phyloP scores from a whole-genome alignment of 495 filamentous ascomycete genomes.

The Acidomyces sp. region DNA sequence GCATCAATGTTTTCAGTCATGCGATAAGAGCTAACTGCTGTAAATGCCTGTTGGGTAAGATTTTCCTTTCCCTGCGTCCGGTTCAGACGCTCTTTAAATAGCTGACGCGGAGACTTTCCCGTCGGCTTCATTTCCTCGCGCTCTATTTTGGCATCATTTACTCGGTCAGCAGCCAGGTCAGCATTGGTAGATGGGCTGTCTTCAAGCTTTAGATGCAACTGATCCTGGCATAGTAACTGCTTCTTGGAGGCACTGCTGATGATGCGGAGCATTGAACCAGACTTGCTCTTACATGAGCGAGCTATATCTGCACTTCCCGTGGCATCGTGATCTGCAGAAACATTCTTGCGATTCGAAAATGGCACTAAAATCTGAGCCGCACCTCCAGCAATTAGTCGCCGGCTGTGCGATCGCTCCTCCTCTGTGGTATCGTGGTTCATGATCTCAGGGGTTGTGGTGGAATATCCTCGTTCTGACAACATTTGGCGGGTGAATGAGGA shows the following conservation, averaged over 20 bases:
- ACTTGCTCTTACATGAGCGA: too few species aligned
- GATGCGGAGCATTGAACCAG: conserved; percentile 8
- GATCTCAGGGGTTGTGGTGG: conserved; percentile 1
- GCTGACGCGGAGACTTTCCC: conserved; percentile 2
- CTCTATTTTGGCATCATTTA: not conserved
- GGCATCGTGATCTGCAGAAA: not conserved
- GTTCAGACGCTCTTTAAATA: conserved; percentile 9
- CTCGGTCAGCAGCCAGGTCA: not conserved
- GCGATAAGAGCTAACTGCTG: too few species aligned
- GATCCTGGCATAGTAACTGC: conserved; percentile 15
- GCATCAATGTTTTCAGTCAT: not conserved
- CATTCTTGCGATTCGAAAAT: not conserved
- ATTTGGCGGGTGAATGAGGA: conserved; percentile 2
- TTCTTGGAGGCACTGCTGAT: conserved; percentile 9
- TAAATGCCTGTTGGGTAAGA: too few species aligned
- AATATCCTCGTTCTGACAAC: conserved; percentile 11
- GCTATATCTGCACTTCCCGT: too few species aligned
- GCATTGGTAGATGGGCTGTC: conserved; percentile 1
- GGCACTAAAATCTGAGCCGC: not conserved
- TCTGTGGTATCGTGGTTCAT: not conserved
- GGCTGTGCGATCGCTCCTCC: not conserved
- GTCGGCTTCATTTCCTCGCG: not conserved
- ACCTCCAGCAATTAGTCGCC: too few species aligned
- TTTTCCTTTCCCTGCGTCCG: not conserved
- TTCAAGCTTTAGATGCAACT: conserved; percentile 3